Conservation (phyloP, 1,139 yeast genomes). For the Suhomyces taliae region DNA sequence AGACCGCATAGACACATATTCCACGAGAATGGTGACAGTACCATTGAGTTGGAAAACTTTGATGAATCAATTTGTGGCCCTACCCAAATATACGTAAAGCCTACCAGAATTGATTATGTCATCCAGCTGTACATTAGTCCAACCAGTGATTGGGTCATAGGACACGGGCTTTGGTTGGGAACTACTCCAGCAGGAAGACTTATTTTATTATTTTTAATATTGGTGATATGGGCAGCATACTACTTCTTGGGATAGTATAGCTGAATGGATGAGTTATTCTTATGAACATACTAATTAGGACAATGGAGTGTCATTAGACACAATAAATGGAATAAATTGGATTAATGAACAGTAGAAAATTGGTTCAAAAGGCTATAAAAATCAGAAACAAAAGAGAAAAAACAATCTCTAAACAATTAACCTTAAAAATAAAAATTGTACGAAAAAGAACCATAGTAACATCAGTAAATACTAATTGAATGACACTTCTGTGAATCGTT, state of each 20-base stretch:
- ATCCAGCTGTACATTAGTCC: conserved; percentile 31
- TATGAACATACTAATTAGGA: background rate
- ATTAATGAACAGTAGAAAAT: too few relatives aligned
- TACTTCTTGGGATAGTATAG: too few relatives aligned
- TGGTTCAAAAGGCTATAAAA: too few relatives aligned
- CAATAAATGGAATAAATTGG: too few relatives aligned
- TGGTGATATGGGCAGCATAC: conserved; percentile 6
- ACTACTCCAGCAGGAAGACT: conserved; percentile 44
- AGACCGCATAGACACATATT: conserved; percentile 23
- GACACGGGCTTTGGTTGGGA: conserved; percentile 39
- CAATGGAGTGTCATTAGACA: too few relatives aligned
- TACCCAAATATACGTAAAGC: conserved; percentile 44
- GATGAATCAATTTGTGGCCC: conserved; percentile 39
- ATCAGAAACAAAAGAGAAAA: too few relatives aligned
- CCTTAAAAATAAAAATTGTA: too few relatives aligned
- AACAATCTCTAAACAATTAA: too few relatives aligned
- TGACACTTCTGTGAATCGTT: too few relatives aligned
- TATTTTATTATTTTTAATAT: conserved; percentile 12
- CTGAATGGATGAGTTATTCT: conserved; percentile 1
- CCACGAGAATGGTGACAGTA: conserved; percentile 8
- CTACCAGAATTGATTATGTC: conserved; percentile 39
- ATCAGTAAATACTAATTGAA: too few relatives aligned
- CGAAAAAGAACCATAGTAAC: too few relatives aligned
- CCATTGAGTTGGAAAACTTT: conserved; percentile 5
- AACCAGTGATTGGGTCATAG: conserved; percentile 36